These are phyloP conservation scores for Tricholoma sp. DNA, from an alignment of 768 basidiomycete genomes.

Conservation along the genomic window DNA sequence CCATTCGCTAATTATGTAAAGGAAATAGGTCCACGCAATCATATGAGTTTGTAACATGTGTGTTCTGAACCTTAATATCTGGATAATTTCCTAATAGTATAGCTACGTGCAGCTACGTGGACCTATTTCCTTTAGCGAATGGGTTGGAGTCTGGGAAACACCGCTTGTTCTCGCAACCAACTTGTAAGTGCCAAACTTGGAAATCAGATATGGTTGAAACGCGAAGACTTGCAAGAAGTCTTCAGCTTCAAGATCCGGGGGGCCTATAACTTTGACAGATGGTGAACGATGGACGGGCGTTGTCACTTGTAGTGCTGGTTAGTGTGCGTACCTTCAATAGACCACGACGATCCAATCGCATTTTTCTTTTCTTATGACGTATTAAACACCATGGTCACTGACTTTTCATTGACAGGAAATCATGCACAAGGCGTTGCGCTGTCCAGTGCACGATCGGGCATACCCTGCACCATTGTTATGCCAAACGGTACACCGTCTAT, in stretches of 20 bases:
- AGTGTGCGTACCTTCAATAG: slow-evolving; percentile 54
- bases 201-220: slow-evolving; percentile 92
- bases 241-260: slow-evolving; percentile 99
- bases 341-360: slow-evolving; percentile 5
- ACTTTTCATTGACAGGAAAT: slow-evolving; percentile 59
- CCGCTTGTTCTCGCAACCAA: slow-evolving; percentile 85
- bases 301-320: slow-evolving; percentile 96
- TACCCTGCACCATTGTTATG: slow-evolving; percentile 99
- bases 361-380: slow-evolving; percentile 7
- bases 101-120: too few species aligned
- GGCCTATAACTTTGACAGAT: slow-evolving; percentile 88
- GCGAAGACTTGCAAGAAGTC: slow-evolving; percentile 95
- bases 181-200: slow-evolving; percentile 84
- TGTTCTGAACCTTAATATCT: too few species aligned
- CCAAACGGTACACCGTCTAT: slow-evolving; percentile 91
- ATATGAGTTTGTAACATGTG: too few species aligned
- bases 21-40: too few species aligned
- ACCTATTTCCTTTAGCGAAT: too few species aligned
- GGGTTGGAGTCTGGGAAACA: too few species aligned
- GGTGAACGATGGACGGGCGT: slow-evolving; percentile 98
- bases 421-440: slow-evolving; percentile 98
- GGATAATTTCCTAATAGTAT: too few species aligned
- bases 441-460: slow-evolving; percentile 79
- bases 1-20: too few species aligned
- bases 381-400: neutral